These are phyloP conservation scores for Talaromyces sp. DNA, from an alignment of 2,329 filamentous ascomycete genomes.

Conservation along the genomic window DNA sequence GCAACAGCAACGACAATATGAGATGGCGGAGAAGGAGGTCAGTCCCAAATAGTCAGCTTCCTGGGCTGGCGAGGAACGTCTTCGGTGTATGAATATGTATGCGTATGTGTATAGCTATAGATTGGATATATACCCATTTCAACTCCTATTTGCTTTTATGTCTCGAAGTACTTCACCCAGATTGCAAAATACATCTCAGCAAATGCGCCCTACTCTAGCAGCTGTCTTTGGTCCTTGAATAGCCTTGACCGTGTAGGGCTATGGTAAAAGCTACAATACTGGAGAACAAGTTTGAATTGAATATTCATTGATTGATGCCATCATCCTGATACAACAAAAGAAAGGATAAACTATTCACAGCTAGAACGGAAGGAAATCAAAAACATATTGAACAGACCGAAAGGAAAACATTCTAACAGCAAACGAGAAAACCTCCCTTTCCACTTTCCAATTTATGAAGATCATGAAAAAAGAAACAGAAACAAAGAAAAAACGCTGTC, in stretches of 20 bases:
- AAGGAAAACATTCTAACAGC: constrained; percentile 24
- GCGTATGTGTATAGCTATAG: constrained; percentile 2
- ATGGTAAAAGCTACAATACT: background rate
- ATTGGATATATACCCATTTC: constrained; percentile 14
- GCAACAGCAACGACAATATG: background rate
- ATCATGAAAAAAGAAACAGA: constrained; percentile 17
- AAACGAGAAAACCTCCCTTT: constrained; percentile 22
- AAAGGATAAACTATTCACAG: constrained; percentile 19
- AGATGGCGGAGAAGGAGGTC: background rate
- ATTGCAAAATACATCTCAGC: background rate
- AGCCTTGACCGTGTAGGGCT: background rate
- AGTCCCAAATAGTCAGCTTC: background rate
- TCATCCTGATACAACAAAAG: background rate
- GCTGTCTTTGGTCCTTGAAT: background rate
- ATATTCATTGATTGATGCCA: background rate
- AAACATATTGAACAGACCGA: constrained; percentile 22
- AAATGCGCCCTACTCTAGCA: background rate
- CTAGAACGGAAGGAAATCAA: constrained; percentile 12
- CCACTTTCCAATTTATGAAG: constrained; percentile 13
- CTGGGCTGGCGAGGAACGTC: background rate
- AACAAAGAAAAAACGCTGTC: constrained; percentile 21
- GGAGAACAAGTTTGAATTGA: background rate
- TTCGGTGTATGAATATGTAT: constrained; percentile 4
- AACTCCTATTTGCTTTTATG: background rate
- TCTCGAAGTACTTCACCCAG: background rate